These are phyloP conservation scores for Blastobotrys ciferrii DNA, from an alignment of 1,139 yeast genomes.

Conservation along the genomic window DNA sequence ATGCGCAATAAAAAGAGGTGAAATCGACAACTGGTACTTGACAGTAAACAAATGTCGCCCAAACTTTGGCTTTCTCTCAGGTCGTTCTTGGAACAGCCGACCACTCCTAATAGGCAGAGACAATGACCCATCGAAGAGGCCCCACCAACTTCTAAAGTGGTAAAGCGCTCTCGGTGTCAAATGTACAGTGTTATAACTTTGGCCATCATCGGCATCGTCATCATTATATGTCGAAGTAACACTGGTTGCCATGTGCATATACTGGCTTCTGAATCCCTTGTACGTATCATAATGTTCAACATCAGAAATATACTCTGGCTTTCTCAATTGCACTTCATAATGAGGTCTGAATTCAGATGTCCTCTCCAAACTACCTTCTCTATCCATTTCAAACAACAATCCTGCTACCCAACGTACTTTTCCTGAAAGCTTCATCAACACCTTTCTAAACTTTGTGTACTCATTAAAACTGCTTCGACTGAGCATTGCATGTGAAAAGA, in stretches of 20 bases:
- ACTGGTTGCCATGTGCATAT: constrained; percentile 73
- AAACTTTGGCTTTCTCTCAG: constrained; percentile 53
- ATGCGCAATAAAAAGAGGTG: constrained; percentile 74
- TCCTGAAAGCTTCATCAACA: constrained; percentile 54
- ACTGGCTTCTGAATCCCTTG: constrained; percentile 72
- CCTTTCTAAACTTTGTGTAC: constrained; percentile 38
- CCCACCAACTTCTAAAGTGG: constrained; percentile 85
- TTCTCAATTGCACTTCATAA: constrained; percentile 59
- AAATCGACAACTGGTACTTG: constrained; percentile 71
- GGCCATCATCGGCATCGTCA: neutral
- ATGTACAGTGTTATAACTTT: constrained; percentile 67
- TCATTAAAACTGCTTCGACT: constrained; percentile 29
- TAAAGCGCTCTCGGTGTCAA: constrained; percentile 66
- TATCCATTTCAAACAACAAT: constrained; percentile 46
- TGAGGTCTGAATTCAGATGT: constrained; percentile 65
- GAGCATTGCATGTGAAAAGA: constrained; percentile 24
- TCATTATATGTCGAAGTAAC: constrained; percentile 48
- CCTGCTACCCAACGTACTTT: constrained; percentile 52
- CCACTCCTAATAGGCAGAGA: constrained; percentile 81
- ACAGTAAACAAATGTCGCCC: constrained; percentile 77
- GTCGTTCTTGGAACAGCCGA: constrained; percentile 51
- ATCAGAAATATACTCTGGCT: constrained; percentile 59
- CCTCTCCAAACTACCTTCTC: constrained; percentile 35
- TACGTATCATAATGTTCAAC: constrained; percentile 65
- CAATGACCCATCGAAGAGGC: constrained; percentile 61